Evolutionary conservation across 352 stramenopile species (phyloP).

Genomic region (Globisporangium spiculum): DNA sequence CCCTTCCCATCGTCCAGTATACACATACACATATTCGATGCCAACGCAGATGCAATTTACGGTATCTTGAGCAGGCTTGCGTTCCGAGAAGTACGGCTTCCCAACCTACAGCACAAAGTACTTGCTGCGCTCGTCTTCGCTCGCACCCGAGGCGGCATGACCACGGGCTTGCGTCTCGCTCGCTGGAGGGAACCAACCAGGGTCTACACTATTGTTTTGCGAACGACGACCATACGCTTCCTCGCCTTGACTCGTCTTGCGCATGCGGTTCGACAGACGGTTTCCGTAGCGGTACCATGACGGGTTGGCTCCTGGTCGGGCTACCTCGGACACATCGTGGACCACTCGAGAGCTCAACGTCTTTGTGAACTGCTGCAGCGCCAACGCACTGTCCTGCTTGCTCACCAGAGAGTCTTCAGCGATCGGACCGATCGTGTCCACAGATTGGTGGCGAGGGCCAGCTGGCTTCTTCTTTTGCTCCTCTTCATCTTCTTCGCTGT

Average conservation of each 20-base stretch:
- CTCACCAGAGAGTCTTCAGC: slow-evolving; percentile 36
- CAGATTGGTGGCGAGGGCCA: slow-evolving; percentile 20
- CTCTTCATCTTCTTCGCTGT: slow-evolving; percentile 45
- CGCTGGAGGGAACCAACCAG: slow-evolving; percentile 36
- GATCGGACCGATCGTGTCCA: slow-evolving; percentile 41
- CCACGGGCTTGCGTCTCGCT: slow-evolving; percentile 27
- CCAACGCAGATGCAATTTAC: slow-evolving; percentile 1
- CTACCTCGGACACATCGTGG: slow-evolving; percentile 45
- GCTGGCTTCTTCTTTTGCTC: slow-evolving; percentile 30
- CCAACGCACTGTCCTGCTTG: slow-evolving; percentile 59
- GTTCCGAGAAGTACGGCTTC: background rate
- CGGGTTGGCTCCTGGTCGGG: slow-evolving; percentile 37
- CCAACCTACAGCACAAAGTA: slow-evolving; percentile 78
- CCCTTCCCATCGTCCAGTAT: slow-evolving; percentile 1
- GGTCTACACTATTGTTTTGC: slow-evolving; percentile 58
- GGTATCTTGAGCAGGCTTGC: background rate
- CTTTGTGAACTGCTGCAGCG: slow-evolving; percentile 85
- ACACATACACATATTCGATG: slow-evolving; percentile 4
- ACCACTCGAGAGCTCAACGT: slow-evolving; percentile 71
- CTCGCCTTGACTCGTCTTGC: slow-evolving; percentile 56
- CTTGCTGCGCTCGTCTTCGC: slow-evolving; percentile 75
- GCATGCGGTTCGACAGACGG: slow-evolving; percentile 57
- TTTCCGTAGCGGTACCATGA: slow-evolving; percentile 82
- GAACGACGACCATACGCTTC: slow-evolving; percentile 52
- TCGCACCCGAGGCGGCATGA: slow-evolving; percentile 38